A percentile compares a stretch with the other conserved stretches of the same genome.
phyloP scores from a whole-genome alignment of 805 yeast species.

The Nakazawaea populi region DNA sequence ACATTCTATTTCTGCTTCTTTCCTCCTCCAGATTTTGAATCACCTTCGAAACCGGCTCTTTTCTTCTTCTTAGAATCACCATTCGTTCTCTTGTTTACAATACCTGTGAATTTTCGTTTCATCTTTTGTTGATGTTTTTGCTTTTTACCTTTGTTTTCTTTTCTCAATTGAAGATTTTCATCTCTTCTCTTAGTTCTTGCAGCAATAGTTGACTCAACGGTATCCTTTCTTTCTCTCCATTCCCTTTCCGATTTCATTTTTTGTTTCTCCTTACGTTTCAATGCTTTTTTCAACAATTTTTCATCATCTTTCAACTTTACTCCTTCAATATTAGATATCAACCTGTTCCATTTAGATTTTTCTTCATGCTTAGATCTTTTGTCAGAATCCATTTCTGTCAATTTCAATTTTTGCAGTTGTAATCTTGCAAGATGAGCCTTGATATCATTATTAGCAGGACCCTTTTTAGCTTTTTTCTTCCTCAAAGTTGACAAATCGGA shows the following conservation, averaged over 20 bases:
- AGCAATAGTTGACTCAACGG: constrained; percentile 67
- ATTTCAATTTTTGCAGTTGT: constrained; percentile 65
- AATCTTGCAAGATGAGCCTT: constrained; percentile 74
- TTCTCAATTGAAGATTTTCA: constrained; percentile 80
- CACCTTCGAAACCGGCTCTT: constrained; percentile 93
- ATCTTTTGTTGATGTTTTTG: constrained; percentile 68
- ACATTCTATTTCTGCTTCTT: constrained; percentile 6
- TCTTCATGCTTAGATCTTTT: constrained; percentile 57
- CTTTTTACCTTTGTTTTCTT: constrained; percentile 78
- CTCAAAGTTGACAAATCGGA: constrained; percentile 61
- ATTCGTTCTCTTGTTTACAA: constrained; percentile 30
- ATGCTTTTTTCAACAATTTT: constrained; percentile 74
- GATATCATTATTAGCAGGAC: constrained; percentile 80
- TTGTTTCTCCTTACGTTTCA: constrained; percentile 75
- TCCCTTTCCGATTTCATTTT: constrained; percentile 85
- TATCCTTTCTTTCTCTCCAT: constrained; percentile 87
- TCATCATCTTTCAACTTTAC: constrained; percentile 86
- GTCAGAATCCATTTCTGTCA: constrained; percentile 53
- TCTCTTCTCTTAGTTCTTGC: constrained; percentile 85
- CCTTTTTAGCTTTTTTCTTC: constrained; percentile 59
- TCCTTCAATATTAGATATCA: constrained; percentile 85
- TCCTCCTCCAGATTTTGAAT: constrained; percentile 27
- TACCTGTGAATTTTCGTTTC: constrained; percentile 56
- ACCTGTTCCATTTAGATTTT: constrained; percentile 80
- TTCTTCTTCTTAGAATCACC: constrained; percentile 15